Percentiles rank a stretch among this genome's conserved stretches.
Evolutionary conservation across 2,329 filamentous ascomycete species (phyloP).

Genomic region (Talaromyces sp.): DNA sequence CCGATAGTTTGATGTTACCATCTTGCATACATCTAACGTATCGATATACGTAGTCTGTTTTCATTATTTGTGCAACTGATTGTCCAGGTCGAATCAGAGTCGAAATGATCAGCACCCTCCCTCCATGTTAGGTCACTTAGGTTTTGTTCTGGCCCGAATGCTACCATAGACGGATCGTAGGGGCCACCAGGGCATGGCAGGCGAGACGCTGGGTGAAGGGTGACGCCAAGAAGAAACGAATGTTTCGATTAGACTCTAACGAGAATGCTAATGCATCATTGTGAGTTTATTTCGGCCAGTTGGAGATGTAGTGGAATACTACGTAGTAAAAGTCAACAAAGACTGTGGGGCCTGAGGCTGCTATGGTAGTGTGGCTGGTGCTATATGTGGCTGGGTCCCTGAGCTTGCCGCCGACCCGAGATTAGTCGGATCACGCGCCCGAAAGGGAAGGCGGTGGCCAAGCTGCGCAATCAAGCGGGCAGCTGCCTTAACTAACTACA

Average conservation of each 20-base stretch:
- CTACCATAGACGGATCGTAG: background rate
- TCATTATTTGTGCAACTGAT: background rate
- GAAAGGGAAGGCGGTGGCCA: conserved; percentile 3
- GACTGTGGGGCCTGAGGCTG: background rate
- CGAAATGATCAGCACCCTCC: background rate
- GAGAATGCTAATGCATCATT: background rate
- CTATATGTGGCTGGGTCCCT: background rate
- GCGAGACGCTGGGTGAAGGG: background rate
- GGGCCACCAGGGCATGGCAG: background rate
- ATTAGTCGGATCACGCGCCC: background rate
- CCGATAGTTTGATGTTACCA: background rate
- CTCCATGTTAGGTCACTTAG: background rate
- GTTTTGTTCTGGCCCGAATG: conserved; percentile 1
- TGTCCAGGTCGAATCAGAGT: too few relatives aligned
- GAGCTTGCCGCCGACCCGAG: background rate
- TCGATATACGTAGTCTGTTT: background rate
- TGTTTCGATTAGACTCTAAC: background rate
- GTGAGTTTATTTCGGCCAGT: background rate
- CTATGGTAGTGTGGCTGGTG: background rate
- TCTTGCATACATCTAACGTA: background rate
- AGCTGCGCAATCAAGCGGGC: conserved; percentile 1
- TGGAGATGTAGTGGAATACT: background rate
- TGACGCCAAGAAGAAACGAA: background rate
- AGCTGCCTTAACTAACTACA: conserved; percentile 1
- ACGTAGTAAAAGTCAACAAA: background rate